Evolutionary conservation across 2,329 filamentous ascomycete genomes (phyloP).

Genomic region (Microthyrium microscopicum): DNA sequence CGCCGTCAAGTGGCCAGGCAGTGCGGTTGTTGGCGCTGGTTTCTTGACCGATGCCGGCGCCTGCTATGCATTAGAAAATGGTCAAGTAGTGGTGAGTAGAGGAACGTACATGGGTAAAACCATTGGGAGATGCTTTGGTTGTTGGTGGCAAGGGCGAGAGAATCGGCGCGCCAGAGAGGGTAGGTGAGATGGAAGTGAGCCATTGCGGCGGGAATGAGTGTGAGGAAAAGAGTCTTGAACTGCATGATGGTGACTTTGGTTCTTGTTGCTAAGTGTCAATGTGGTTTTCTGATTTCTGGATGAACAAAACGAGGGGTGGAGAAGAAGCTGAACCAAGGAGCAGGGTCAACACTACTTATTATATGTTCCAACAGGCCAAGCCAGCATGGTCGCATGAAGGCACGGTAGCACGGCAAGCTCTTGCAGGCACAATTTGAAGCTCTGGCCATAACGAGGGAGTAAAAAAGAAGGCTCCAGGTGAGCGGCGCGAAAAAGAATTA

Average conservation of each 20-base stretch:
- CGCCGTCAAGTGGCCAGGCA: slow-evolving; percentile 28
- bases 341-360: no score
- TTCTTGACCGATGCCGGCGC: slow-evolving; percentile 24
- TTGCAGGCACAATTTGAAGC: no score
- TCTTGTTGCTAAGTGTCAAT: no score
- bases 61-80: slow-evolving; percentile 11
- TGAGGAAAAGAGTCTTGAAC: slow-evolving; percentile 11
- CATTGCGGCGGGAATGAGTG: slow-evolving; percentile 17
- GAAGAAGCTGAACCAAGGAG: neutral
- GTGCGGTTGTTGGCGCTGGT: slow-evolving; percentile 25
- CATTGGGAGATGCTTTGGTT: slow-evolving; percentile 22
- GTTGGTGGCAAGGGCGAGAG: no score
- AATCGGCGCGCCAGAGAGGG: slow-evolving; percentile 26
- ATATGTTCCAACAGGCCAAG: no score
- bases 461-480: no score
- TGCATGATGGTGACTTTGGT: no score
- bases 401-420: no score
- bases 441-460: no score
- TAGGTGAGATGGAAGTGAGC: slow-evolving; percentile 28
- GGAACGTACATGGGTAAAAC: slow-evolving; percentile 21
- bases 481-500: no score
- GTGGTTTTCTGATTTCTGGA: neutral
- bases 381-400: no score
- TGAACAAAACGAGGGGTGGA: slow-evolving; percentile 10
- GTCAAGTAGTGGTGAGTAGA: neutral